phyloP scores from a whole-genome alignment of 2,329 filamentous ascomycete species.

The Xylaria sp. region DNA sequence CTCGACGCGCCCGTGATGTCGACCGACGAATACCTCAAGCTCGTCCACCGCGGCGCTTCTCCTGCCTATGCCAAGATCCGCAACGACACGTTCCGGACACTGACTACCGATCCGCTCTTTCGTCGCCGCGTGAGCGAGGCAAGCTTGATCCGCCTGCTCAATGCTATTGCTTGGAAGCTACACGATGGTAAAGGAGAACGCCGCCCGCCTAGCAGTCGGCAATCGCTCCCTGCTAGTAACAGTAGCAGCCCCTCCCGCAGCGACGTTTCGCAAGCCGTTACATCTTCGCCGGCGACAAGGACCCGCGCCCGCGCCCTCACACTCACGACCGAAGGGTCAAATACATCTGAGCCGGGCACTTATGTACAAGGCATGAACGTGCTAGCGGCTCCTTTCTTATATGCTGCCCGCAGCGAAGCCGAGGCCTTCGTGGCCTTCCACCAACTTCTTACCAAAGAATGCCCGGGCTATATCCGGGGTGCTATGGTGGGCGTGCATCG shows the following conservation, averaged over 20 bases:
- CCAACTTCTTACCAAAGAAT: slow-evolving; percentile 85
- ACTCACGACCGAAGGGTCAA: slow-evolving; percentile 70
- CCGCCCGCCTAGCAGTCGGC: slow-evolving; percentile 46
- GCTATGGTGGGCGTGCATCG: slow-evolving; percentile 98
- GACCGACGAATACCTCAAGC: slow-evolving; percentile 87
- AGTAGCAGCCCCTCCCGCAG: slow-evolving; percentile 53
- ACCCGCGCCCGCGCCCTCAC: slow-evolving; percentile 66
- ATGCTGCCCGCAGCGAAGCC: slow-evolving; percentile 91
- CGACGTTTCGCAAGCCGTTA: slow-evolving; percentile 53
- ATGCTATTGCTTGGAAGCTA: slow-evolving; percentile 93
- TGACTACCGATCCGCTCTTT: slow-evolving; percentile 97
- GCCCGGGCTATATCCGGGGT: slow-evolving; percentile 91
- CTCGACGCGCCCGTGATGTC: slow-evolving; percentile 86
- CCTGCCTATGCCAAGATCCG: slow-evolving; percentile 97
- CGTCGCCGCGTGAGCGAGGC: slow-evolving; percentile 94
- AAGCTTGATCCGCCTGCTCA: slow-evolving; percentile 90
- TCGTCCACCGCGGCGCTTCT: slow-evolving; percentile 92
- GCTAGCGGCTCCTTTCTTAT: slow-evolving; percentile 92
- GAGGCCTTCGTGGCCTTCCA: slow-evolving; percentile 95
- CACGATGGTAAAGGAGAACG: slow-evolving; percentile 76
- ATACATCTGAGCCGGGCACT: slow-evolving; percentile 75
- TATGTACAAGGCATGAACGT: slow-evolving; percentile 99
- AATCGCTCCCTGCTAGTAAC: slow-evolving; percentile 46
- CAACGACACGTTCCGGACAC: slow-evolving; percentile 96
- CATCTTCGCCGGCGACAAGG: slow-evolving; percentile 58